Percentiles rank a stretch among this genome's conserved stretches.
Evolutionary conservation across 2,329 filamentous ascomycete genomes (phyloP).

Genomic region (Claviceps lovelessii): DNA sequence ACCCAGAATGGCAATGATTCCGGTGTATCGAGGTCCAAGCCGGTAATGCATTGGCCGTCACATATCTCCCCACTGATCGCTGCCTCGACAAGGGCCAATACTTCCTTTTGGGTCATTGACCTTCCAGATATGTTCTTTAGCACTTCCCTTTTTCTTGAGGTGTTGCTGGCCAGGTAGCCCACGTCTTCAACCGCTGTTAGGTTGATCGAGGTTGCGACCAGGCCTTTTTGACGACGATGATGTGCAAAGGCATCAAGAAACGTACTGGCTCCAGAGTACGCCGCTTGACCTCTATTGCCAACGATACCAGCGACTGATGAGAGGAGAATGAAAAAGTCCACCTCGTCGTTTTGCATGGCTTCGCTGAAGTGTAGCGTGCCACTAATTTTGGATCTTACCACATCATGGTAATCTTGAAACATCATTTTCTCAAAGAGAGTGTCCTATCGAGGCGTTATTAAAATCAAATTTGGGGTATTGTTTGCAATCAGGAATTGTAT

Average conservation of each 20-base stretch:
- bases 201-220: constrained; percentile 34
- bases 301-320: constrained; percentile 37
- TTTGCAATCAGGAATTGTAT: not conserved
- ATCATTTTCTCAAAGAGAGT: constrained; percentile 40
- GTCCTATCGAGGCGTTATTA: constrained; percentile 17
- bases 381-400: constrained; percentile 36
- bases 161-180: constrained; percentile 29
- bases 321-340: constrained; percentile 42
- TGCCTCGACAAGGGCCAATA: constrained; percentile 37
- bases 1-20: constrained; percentile 34
- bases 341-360: constrained; percentile 21
- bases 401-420: constrained; percentile 30
- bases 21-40: constrained; percentile 28
- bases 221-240: constrained; percentile 24
- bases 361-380: constrained; percentile 41
- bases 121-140: constrained; percentile 33
- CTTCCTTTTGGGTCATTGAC: constrained; percentile 38
- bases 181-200: constrained; percentile 36
- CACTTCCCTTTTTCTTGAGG: constrained; percentile 27
- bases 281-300: constrained; percentile 36
- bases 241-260: constrained; percentile 23
- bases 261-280: constrained; percentile 36
- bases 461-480: not conserved
- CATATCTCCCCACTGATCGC: constrained; percentile 32
- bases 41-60: constrained; percentile 35